phyloP scores from a whole-genome alignment of 2,329 filamentous ascomycete species.

The Pseudogymnoascus sp. region DNA sequence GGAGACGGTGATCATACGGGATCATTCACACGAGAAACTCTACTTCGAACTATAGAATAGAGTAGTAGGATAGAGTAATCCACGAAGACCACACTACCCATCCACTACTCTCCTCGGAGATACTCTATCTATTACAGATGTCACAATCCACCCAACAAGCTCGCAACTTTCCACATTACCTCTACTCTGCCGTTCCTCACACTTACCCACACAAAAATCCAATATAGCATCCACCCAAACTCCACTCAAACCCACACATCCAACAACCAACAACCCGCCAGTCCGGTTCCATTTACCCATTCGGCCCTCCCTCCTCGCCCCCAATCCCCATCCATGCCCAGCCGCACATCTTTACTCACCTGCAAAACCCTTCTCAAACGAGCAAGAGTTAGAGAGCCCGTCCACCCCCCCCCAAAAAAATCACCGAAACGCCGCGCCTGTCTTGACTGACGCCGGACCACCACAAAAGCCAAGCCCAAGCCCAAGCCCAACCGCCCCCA shows the following conservation, averaged over 20 bases:
- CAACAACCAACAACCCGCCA: conserved; percentile 4
- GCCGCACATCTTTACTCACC: neutral
- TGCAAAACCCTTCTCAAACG: neutral
- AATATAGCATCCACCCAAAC: neutral
- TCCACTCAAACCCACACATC: neutral
- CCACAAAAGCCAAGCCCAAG: neutral
- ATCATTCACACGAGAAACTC: neutral
- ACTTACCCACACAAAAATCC: neutral
- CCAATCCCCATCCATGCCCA: neutral
- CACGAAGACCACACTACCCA: neutral
- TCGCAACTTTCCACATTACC: neutral
- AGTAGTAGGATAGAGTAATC: neutral
- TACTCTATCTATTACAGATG: neutral
- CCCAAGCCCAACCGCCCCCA: neutral
- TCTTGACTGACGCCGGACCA: neutral
- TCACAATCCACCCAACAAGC: conserved; percentile 5
- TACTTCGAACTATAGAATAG: neutral
- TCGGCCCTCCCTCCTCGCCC: neutral
- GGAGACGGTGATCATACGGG: neutral
- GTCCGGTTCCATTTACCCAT: neutral
- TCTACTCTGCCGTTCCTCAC: neutral
- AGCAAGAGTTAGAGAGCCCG: too few species aligned
- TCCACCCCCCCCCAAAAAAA: neutral
- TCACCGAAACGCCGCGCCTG: neutral
- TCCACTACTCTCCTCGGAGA: neutral